phyloP scores from a whole-genome alignment of 2,329 filamentous ascomycete genomes.

The Aspergillus alliaceus region DNA sequence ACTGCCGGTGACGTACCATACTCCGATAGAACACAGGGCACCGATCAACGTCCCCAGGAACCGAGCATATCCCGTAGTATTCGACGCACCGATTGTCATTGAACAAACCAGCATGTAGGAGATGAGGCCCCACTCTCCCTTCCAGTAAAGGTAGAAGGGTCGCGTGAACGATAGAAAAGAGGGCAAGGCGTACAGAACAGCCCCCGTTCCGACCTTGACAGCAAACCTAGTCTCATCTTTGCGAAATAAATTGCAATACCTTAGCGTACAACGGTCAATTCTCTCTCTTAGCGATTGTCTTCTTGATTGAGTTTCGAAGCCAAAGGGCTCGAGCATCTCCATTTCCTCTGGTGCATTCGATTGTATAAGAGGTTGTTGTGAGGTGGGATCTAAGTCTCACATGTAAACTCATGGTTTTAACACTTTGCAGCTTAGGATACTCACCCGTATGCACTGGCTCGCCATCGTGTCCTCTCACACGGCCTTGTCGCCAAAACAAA shows the following conservation, averaged over 20 bases:
- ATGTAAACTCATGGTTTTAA: too few species aligned
- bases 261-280: slow-evolving; percentile 54
- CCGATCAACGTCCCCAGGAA: slow-evolving; percentile 86
- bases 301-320: background rate
- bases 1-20: slow-evolving; percentile 74
- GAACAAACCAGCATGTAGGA: slow-evolving; percentile 98
- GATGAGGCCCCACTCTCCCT: slow-evolving; percentile 93
- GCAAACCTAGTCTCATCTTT: slow-evolving; percentile 74
- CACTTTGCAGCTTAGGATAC: too few species aligned
- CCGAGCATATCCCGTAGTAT: slow-evolving; percentile 84
- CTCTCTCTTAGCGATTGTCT: slow-evolving; percentile 10
- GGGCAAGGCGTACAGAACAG: slow-evolving; percentile 83
- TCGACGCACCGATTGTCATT: slow-evolving; percentile 95
- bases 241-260: slow-evolving; percentile 56
- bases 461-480: slow-evolving; percentile 4
- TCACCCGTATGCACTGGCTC: slow-evolving; percentile 1
- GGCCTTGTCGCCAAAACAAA: slow-evolving; percentile 64
- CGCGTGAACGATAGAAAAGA: slow-evolving; percentile 79
- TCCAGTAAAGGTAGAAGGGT: slow-evolving; percentile 80
- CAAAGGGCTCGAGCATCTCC: background rate
- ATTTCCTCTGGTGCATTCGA: background rate
- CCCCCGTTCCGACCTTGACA: slow-evolving; percentile 89
- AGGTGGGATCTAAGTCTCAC: too few species aligned
- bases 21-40: slow-evolving; percentile 69
- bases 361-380: too few species aligned